Evolutionary conservation across 768 basidiomycete species (phyloP), one percentile per base, ranked within the genome.

Genomic region (Gelatoporia subvermispora): DNA sequence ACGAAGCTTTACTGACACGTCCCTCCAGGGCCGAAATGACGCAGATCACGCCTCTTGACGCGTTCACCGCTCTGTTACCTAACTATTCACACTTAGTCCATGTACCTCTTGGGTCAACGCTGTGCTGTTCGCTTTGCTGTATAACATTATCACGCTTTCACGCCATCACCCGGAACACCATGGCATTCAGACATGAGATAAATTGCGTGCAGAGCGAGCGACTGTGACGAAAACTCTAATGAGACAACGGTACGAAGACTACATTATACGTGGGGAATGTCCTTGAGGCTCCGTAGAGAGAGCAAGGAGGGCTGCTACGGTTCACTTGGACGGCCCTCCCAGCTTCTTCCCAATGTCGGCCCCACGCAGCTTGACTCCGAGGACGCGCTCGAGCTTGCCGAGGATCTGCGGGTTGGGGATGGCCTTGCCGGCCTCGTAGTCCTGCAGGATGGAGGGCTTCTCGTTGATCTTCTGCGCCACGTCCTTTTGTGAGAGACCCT

Each of bases 401-500:
- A 97, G 81, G 58, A 96, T 82, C 62, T 92, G 87, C 36, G 87
- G 70, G 61, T 85, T 93, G 24, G 93, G 93, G 35, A 91, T 79
- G 25, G 93, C 93, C 67, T 81, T 85, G 48, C 90, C 84, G 3
- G 85, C 77, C 67, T 96, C 93, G 65, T 95, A 92, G 58, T 93
- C 93, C 65, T 91, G 87, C 31, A 92, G 70, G 43, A 93, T 73
- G 41, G 86, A 85, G 24, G 87, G 89, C 67, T 93, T 94, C 72
- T 93, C 92, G 65, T 96, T 97, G 60, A 93, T 81, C 73, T 90
- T 91, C 63, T 85, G 84, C 10, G 93, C 94, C 35, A 95, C 71
- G 42, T 95, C 93, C 69, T 94, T 95, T 68, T 97, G 94, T 9
- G 92, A 85, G 44, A 93, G 62, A 57, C 85, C 77, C 65, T 84